phyloP scores from a whole-genome alignment of 768 basidiomycete species.

The Tricholoma terreum region DNA sequence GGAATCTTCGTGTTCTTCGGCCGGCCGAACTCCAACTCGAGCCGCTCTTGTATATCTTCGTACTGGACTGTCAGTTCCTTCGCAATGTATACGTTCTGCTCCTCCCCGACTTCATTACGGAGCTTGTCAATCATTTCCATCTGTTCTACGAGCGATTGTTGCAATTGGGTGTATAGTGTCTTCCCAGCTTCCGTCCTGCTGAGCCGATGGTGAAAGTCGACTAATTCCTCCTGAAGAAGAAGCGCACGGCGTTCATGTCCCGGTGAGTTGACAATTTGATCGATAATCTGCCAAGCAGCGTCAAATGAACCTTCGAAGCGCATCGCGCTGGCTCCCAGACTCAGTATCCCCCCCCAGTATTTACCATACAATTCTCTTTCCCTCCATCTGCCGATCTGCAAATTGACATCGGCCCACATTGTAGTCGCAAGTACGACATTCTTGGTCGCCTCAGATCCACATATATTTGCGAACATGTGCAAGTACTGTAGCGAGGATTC shows the following conservation, averaged over 20 bases:
- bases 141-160: constrained; percentile 25
- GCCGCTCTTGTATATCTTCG: constrained; percentile 18
- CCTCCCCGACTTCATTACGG: constrained; percentile 8
- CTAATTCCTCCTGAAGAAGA: constrained; percentile 30
- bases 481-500: constrained; percentile 44
- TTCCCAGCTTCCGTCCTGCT: constrained; percentile 30
- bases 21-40: constrained; percentile 19
- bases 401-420: constrained; percentile 41
- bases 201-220: constrained; percentile 22
- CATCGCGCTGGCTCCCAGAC: constrained; percentile 9
- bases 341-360: constrained; percentile 15
- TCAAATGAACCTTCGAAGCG: constrained; percentile 13
- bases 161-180: constrained; percentile 22
- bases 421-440: constrained; percentile 49
- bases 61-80: constrained; percentile 15
- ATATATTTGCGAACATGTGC: constrained; percentile 45
- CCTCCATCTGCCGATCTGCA: constrained; percentile 6
- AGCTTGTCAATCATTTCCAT: constrained; percentile 18
- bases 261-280: constrained; percentile 15
- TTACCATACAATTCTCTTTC: constrained; percentile 12
- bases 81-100: constrained; percentile 9
- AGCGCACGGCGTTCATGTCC: constrained; percentile 13
- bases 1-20: constrained; percentile 23
- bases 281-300: constrained; percentile 28
- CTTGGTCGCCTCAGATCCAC: constrained; percentile 41